These are phyloP conservation scores for Metschnikowia lachancei DNA, from an alignment of 805 yeast species.

Conservation along the genomic window DNA sequence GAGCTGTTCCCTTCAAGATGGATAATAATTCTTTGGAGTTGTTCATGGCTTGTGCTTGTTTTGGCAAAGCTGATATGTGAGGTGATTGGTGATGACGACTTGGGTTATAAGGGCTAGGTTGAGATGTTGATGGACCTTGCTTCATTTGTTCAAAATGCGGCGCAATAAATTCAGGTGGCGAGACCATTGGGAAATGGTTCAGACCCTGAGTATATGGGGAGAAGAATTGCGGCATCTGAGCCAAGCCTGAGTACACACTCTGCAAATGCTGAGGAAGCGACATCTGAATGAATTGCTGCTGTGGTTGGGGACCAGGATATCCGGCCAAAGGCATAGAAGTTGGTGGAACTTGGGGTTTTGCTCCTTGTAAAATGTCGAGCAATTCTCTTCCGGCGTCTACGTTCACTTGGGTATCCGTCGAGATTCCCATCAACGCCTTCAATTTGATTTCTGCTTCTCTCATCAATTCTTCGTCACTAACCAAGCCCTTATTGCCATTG, in stretches of 20 bases:
- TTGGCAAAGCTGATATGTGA: not conserved
- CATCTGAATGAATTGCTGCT: conserved; percentile 24
- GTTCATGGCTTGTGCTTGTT: conserved; percentile 20
- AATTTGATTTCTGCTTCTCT: conserved; percentile 61
- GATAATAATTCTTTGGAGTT: conserved; percentile 45
- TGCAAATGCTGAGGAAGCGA: conserved; percentile 36
- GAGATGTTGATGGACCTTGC: conserved; percentile 10
- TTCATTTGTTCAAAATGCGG: conserved; percentile 10
- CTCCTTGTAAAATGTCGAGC: conserved; percentile 55
- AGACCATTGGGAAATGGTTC: conserved; percentile 13
- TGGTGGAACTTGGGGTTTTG: conserved; percentile 14
- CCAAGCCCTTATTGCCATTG: conserved; percentile 46
- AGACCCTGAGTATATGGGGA: conserved; percentile 10
- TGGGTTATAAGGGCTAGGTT: not conserved
- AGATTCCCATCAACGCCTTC: conserved; percentile 62
- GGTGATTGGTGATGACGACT: not conserved
- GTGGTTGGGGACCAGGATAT: conserved; percentile 5
- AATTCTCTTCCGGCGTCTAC: conserved; percentile 76
- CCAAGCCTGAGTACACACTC: conserved; percentile 19
- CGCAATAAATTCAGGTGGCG: conserved; percentile 15
- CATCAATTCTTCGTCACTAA: conserved; percentile 57
- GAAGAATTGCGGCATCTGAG: conserved; percentile 19
- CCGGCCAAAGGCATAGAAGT: conserved; percentile 10
- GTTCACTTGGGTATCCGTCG: conserved; percentile 27
- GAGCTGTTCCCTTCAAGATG: conserved; percentile 31